These are phyloP conservation scores for Trichophyton benhamiae DNA, from an alignment of 2,329 filamentous ascomycete genomes.

Conservation along the genomic window DNA sequence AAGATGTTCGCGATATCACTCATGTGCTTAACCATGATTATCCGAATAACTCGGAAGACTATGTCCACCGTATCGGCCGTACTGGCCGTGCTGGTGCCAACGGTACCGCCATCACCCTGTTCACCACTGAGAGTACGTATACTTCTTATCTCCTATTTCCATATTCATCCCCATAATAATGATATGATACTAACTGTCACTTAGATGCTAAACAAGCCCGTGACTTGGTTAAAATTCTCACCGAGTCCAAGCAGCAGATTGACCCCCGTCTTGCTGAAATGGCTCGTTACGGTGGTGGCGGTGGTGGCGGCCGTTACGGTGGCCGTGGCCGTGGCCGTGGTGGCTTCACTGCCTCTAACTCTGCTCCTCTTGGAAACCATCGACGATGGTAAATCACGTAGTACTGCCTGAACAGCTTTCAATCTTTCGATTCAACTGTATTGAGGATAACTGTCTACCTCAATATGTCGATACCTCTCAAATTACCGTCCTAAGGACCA, in stretches of 20 bases:
- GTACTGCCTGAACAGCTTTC: neutral
- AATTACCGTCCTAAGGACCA: conserved; percentile 2
- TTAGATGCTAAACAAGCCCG: conserved; percentile 86
- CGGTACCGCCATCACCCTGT: conserved; percentile 94
- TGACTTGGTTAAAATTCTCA: conserved; percentile 84
- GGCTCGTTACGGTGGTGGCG: conserved; percentile 79
- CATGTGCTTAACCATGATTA: conserved; percentile 99
- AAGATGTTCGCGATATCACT: conserved; percentile 99
- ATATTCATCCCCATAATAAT: neutral
- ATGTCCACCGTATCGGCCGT: conserved; percentile 57
- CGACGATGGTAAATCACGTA: conserved; percentile 43
- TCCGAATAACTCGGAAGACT: conserved; percentile 75
- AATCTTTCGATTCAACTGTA: neutral
- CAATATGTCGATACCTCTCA: neutral
- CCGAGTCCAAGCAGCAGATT: conserved; percentile 95
- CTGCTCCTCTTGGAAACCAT: conserved; percentile 44
- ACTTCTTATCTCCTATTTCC: neutral
- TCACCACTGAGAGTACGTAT: conserved; percentile 95
- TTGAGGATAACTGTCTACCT: neutral
- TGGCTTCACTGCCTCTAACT: conserved; percentile 46
- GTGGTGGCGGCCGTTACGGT: conserved; percentile 56
- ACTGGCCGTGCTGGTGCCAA: conserved; percentile 66
- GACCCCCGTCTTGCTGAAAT: conserved; percentile 93
- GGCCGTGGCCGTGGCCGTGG: conserved; percentile 54
- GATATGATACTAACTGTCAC: conserved; percentile 9